A percentile compares a stretch with the other conserved stretches of the same genome.
Conservation (phyloP, 2,329 filamentous ascomycete species). For the Aspergillus calidoustus region DNA sequence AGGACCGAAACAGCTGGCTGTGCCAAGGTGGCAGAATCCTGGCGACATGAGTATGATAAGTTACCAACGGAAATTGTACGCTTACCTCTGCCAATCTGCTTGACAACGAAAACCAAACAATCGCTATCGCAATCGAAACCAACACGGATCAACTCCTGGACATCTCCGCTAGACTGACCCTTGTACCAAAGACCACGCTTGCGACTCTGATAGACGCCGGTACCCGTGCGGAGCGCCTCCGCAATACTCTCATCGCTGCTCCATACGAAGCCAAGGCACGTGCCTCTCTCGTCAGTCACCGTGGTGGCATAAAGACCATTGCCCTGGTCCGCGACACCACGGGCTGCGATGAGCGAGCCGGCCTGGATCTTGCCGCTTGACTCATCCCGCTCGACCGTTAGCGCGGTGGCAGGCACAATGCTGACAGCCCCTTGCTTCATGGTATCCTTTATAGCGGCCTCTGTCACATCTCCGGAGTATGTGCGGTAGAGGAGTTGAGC, state of each 20-base stretch:
- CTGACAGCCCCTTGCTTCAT: slow-evolving; percentile 64
- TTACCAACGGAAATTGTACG: neutral
- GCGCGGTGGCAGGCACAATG: slow-evolving; percentile 70
- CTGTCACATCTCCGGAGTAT: slow-evolving; percentile 48
- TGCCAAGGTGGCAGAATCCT: slow-evolving; percentile 92
- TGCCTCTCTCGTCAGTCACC: slow-evolving; percentile 84
- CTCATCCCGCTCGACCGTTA: slow-evolving; percentile 71
- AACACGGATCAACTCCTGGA: slow-evolving; percentile 83
- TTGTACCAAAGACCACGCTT: slow-evolving; percentile 98
- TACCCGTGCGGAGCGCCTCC: slow-evolving; percentile 79
- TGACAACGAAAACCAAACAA: slow-evolving; percentile 86
- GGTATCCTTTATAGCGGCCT: slow-evolving; percentile 53
- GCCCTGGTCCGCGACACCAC: slow-evolving; percentile 78
- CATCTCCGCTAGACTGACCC: slow-evolving; percentile 90
- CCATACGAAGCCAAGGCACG: slow-evolving; percentile 88
- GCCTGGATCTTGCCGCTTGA: slow-evolving; percentile 65
- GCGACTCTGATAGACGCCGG: slow-evolving; percentile 92
- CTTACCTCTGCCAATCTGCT: slow-evolving; percentile 77
- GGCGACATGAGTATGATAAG: slow-evolving; percentile 23
- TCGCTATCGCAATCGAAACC: slow-evolving; percentile 93
- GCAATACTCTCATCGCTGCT: slow-evolving; percentile 88
- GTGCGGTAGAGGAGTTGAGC: slow-evolving; percentile 47
- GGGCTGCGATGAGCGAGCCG: slow-evolving; percentile 71
- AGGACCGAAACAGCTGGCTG: slow-evolving; percentile 88
- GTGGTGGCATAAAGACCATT: slow-evolving; percentile 88